phyloP scores from a whole-genome alignment of 2,329 filamentous ascomycete species.

The Fusarium luffae region DNA sequence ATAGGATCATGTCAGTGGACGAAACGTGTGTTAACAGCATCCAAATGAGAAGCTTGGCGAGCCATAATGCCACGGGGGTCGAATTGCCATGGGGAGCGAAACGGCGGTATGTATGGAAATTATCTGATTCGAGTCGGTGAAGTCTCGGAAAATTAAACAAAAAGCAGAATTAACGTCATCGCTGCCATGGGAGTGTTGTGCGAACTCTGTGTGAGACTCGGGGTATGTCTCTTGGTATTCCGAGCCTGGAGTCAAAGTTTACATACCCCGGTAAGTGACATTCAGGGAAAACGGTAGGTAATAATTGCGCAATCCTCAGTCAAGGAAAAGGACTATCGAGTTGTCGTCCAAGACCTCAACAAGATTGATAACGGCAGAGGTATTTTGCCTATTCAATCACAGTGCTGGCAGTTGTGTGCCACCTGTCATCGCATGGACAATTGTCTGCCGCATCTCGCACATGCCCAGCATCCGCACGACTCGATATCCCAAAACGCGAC shows the following conservation, averaged over 20 bases:
- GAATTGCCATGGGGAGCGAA: conserved; percentile 12
- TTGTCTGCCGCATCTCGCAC: conserved; percentile 30
- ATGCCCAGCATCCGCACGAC: conserved; percentile 26
- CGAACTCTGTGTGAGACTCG: conserved; percentile 26
- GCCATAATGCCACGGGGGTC: conserved; percentile 11
- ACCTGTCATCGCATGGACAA: conserved; percentile 25
- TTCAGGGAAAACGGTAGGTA: neutral
- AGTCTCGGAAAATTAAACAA: conserved; percentile 43
- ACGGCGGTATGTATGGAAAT: conserved; percentile 27
- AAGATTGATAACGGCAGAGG: conserved; percentile 44
- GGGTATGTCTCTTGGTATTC: conserved; percentile 17
- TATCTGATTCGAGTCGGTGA: conserved; percentile 42
- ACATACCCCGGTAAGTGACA: neutral
- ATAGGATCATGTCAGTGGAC: neutral
- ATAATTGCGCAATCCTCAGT: conserved; percentile 9
- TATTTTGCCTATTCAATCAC: conserved; percentile 16
- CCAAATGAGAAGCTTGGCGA: neutral
- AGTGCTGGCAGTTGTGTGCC: conserved; percentile 36
- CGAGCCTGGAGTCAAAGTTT: neutral
- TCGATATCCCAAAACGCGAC: conserved; percentile 36
- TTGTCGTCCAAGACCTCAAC: conserved; percentile 8
- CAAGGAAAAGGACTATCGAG: neutral
- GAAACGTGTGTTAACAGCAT: neutral
- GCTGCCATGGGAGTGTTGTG: conserved; percentile 16
- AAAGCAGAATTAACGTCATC: conserved; percentile 37